These are phyloP conservation scores for Chenopodium album DNA, from an alignment of 148 eudicot species.

Conservation along the genomic window DNA sequence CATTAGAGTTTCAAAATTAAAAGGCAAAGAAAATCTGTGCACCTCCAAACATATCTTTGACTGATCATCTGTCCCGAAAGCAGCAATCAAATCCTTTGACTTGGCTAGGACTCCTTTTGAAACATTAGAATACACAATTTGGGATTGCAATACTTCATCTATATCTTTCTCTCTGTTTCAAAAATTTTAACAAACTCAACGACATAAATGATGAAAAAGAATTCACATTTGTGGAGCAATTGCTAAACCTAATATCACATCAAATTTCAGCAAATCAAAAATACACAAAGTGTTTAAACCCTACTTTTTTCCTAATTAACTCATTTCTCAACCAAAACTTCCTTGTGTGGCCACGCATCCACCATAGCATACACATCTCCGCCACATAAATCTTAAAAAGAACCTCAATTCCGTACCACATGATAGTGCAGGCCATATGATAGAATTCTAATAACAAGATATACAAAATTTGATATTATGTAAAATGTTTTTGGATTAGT, in stretches of 20 bases:
- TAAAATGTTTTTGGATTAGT: too few relatives aligned
- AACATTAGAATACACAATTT: constrained; percentile 88
- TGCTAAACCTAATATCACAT: neutral
- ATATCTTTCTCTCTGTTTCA: constrained; percentile 79
- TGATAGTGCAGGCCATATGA: too few relatives aligned
- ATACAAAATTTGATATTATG: too few relatives aligned
- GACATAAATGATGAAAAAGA: neutral
- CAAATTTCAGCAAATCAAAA: neutral
- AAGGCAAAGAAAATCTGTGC: neutral
- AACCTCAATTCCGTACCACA: too few relatives aligned
- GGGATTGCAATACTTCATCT: constrained; percentile 98
- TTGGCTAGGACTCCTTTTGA: constrained; percentile 91
- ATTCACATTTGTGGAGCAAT: neutral
- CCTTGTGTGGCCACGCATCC: too few relatives aligned
- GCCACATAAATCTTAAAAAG: too few relatives aligned
- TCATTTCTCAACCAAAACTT: too few relatives aligned
- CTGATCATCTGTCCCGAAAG: constrained; percentile 89
- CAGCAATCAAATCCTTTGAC: constrained; percentile 72
- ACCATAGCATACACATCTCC: too few relatives aligned
- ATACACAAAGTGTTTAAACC: too few relatives aligned
- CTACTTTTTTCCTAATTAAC: too few relatives aligned
- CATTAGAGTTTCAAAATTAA: neutral
- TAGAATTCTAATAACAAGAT: too few relatives aligned
- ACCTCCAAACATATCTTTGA: constrained; percentile 91
- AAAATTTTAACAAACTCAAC: neutral